Base-by-base conservation (phyloP, 2,329 filamentous ascomycete genomes). In the Fusarium phyllophilum region DNA sequence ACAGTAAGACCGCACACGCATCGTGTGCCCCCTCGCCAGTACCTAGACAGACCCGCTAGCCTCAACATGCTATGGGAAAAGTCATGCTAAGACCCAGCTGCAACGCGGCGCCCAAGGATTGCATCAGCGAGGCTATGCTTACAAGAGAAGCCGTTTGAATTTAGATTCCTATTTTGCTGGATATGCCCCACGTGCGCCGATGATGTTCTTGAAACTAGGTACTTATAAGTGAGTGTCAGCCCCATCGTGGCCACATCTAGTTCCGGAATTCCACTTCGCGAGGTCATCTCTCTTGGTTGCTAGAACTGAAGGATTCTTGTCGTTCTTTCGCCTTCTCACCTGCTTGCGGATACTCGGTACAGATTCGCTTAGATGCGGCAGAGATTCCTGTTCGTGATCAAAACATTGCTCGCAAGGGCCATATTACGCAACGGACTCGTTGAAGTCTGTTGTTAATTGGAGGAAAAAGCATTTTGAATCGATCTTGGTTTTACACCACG, bases 351-450 rank as follows among this genome's bases (percentile, higher is more conserved):
- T 42, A 54, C 33, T 57, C 55, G 51, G 68, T 72, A 48, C 48
- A 73, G 48, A 48, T 46, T 61, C 72, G 72, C 72, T 73, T 75
- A 75, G 57, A 66, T 36, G 31, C 72, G 72, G 68, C 60, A 62
- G 44, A 70, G 33, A 33, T 34, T 39, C 39, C 49, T 44, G 18
- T 26, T 42, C n/a, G n/a, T 38, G 38, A n/a, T 55, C 36, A 22
- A 29, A 54, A n/a, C 41, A 62, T 58, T 55, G 29, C 58, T 46
- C 38, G n/a, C 48, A 58, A 54, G 56, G 44, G 51, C 41, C 41
- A 62, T 44, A 46, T 49, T n/a, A n/a, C 33, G 55, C 17, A 49
- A 17, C 20, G 15, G 24, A n/a, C 34, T 29, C 31, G 20, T 26
- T 49, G 9, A 54, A 66, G 24, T 41, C n/a, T n/a, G n/a, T 55